Evolutionary conservation across 768 basidiomycete species (phyloP), one percentile per base, ranked within the genome.

Genomic region (Mycena belliarum): DNA sequence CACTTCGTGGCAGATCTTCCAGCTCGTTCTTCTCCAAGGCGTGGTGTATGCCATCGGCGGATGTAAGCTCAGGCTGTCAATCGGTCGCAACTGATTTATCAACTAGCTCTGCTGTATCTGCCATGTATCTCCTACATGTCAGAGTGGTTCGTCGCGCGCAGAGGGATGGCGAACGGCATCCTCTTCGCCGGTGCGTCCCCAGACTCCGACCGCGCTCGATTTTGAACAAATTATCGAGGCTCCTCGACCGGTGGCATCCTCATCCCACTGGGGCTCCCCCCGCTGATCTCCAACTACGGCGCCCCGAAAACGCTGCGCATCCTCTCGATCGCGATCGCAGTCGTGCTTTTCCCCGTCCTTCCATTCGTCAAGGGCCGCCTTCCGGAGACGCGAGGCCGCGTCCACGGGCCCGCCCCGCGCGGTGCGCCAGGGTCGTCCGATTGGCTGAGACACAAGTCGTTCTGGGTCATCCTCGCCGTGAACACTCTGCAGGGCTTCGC

Each of bases 81-180:
- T n/a, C n/a, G n/a, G n/a, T n/a, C n/a, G n/a, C n/a, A n/a, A n/a
- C n/a, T n/a, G n/a, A n/a, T 20, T 26, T 14, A 44, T 26, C 24
- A 25, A 15, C 6, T 18, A 44, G 43, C 24, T 1, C 43, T 44
- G 9, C 43, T 44, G 9, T 44, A 44, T 42, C 40, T 63, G 8
- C 63, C 69, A 0, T 66, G 63, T 45, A 60, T 72, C 12, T 66
- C 66, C 7, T 69, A 66, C 47, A 47, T 73, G 33, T 59, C 72
- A 1, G 73, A 74, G 57, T 74, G 72, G 73, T 74, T 73, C 51
- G 63, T 69, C 21, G 51, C 54, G 4, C 65, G 68, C 5, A 54
- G 73, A 42, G 72, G 71, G 2, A 61, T 70, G 6, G 73, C 73
- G 6, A 71, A 69, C 33, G 72, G 73, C 3, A 66, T 71, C 25